Base-by-base conservation (phyloP, 345 rosid species). In the Crucihimalaya himalaica region DNA sequence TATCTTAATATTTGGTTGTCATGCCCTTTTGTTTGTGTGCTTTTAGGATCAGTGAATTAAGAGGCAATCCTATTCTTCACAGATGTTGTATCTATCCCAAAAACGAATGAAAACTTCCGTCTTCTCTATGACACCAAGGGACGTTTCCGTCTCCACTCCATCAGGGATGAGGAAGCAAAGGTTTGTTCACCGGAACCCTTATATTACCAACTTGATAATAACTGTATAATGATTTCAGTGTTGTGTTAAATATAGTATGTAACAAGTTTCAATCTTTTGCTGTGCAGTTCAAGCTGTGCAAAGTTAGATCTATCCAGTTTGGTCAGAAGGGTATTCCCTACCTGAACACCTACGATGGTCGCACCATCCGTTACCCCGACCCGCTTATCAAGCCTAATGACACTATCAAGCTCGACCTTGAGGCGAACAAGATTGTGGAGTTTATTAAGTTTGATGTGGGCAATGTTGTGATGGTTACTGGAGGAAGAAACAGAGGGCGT, bases 61-160 rank as follows among this genome's bases (percentile, higher is more conserved):
- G 23, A 5, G 11, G 29, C 12, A 6, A 15, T 54, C 27, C 0
- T 42, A 6, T 72, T 23, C 32, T 66, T 57, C 8, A 13, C 70
- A 90, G 96, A 90, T 84, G 97, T 87, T 56, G 89, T 91, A 68
- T 89, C 92, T 20, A 88, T 91, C 66, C 92, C 71, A 47, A 88
- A 91, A 79, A 91, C 95, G 9, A 87, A 83, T 40, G 95, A 91
- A 63, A 89, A 81, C 83, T 87, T 88, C 72, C 92, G 97, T 48
- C 88, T 88, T 7, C 83, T 91, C 20, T 91, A 87, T 74, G 97
- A 89, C 74, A 87, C 95, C 62, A 91, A 91, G 84, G 97, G 97
- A 14, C 86, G 97, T 12, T 91, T 87, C 83, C 87, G 97, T 59
- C 89, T 91, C 53, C 92, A 86, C 73, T 85, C 90, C 51, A 65